Percentiles rank a stretch among this genome's conserved stretches.
phyloP scores from a whole-genome alignment of 305 asterid species.

The Fraxinus nigra region DNA sequence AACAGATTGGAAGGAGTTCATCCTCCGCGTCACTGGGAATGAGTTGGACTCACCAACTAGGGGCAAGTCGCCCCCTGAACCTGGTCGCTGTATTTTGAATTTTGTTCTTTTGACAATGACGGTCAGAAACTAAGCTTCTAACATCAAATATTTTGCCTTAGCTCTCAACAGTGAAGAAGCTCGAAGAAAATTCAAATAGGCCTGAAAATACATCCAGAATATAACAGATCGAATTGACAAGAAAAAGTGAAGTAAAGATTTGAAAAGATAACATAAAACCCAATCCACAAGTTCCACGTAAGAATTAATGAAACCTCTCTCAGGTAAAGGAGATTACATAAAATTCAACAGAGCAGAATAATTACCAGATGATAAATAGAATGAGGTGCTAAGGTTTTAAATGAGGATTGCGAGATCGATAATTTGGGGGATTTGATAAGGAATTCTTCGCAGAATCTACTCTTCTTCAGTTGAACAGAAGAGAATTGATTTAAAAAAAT shows the following conservation, averaged over 20 bases:
- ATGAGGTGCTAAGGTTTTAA: not conserved
- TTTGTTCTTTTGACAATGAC: constrained; percentile 12
- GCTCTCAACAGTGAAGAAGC: not conserved
- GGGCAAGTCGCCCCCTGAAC: constrained; percentile 93
- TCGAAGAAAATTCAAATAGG: constrained; percentile 2
- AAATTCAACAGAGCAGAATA: not conserved
- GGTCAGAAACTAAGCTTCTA: constrained; percentile 22
- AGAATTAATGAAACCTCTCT: not conserved
- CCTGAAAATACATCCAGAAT: constrained; percentile 21
- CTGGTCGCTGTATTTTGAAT: constrained; percentile 66
- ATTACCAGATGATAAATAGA: not conserved
- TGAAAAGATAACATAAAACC: not conserved
- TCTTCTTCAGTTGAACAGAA: not conserved
- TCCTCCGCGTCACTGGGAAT: constrained; percentile 72
- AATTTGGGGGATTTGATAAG: not conserved
- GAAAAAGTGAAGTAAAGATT: not conserved
- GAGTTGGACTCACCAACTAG: constrained; percentile 52
- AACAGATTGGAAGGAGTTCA: constrained; percentile 74
- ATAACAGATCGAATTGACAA: constrained; percentile 7
- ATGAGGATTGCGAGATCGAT: not conserved
- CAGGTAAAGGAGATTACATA: not conserved
- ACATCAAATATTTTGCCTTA: constrained; percentile 1
- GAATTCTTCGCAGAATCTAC: not conserved
- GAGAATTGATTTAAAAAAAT: not conserved
- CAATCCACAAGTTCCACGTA: not conserved